Conservation (phyloP, 768 basidiomycete species). For the Phaeotremella skinneri region DNA sequence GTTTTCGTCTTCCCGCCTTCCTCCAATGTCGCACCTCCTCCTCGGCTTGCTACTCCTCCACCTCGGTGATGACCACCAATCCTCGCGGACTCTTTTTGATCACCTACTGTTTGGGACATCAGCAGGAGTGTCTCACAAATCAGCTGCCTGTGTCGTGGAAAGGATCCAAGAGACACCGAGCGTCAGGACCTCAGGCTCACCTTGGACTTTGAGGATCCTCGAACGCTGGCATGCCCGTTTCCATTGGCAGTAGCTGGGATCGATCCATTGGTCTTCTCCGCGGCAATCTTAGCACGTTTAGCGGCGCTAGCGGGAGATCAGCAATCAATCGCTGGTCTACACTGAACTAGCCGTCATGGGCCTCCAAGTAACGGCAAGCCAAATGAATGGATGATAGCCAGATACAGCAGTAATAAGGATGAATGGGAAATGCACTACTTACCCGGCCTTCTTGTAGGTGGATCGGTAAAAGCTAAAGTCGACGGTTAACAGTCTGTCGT, state of each 20-base stretch:
- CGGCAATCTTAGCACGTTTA: constrained; percentile 31
- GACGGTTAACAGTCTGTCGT: no score
- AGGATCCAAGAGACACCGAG: not conserved
- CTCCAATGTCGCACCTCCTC: no score
- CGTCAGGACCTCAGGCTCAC: constrained; percentile 21
- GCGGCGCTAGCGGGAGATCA: constrained; percentile 12
- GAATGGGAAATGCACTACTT: not conserved
- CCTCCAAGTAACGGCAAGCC: not conserved
- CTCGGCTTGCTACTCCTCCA: constrained; percentile 9
- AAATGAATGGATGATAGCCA: constrained; percentile 1
- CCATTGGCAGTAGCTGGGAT: constrained; percentile 18
- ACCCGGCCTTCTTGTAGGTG: constrained; percentile 49
- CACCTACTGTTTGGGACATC: constrained; percentile 35
- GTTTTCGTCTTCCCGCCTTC: no score
- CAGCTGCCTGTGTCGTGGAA: not conserved
- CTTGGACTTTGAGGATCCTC: constrained; percentile 45
- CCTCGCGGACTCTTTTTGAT: constrained; percentile 25
- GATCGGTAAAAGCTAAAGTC: constrained; percentile 49
- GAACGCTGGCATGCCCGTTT: constrained; percentile 32
- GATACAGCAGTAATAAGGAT: constrained; percentile 6
- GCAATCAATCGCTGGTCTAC: not conserved
- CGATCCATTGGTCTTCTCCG: constrained; percentile 16
- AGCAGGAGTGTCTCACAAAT: constrained; percentile 3
- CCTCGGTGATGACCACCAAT: constrained; percentile 31
- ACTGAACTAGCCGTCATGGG: not conserved